A percentile compares a stretch with the other conserved stretches of the same genome.
These are phyloP conservation scores for Sporothrix variecibatus DNA, from an alignment of 2,329 filamentous ascomycete genomes.

Conservation along the genomic window DNA sequence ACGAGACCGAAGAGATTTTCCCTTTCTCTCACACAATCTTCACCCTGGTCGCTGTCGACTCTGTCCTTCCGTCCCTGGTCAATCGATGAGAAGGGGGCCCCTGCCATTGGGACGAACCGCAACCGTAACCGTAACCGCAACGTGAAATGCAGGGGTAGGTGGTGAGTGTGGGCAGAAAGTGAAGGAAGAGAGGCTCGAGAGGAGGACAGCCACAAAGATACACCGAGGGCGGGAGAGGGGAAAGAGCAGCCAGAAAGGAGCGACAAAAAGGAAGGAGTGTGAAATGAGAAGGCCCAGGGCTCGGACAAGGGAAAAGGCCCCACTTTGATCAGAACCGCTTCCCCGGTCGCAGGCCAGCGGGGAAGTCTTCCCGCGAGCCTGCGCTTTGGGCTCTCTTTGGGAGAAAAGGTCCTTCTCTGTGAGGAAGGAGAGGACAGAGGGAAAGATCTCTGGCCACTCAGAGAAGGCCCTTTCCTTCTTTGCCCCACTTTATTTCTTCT, in stretches of 20 bases:
- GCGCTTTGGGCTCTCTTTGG: neutral
- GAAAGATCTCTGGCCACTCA: neutral
- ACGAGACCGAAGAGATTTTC: neutral
- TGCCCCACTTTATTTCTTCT: neutral
- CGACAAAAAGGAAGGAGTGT: neutral
- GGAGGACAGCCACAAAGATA: neutral
- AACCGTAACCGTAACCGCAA: too few relatives aligned
- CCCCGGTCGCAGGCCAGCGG: slow-evolving; percentile 20
- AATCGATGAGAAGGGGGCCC: too few relatives aligned
- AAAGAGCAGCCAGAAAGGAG: neutral
- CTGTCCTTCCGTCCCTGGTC: neutral
- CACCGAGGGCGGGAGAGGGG: neutral
- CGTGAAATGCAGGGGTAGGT: neutral
- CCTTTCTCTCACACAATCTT: neutral
- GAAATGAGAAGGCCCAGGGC: neutral
- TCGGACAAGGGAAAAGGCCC: neutral
- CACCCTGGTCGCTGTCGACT: neutral
- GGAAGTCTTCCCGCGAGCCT: slow-evolving; percentile 13
- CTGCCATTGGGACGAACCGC: too few relatives aligned
- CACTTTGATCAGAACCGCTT: slow-evolving; percentile 5
- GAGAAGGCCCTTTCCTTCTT: neutral
- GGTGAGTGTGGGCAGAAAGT: neutral
- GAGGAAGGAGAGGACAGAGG: neutral
- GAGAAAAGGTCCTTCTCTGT: neutral
- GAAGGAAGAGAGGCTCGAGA: neutral